phyloP scores from a whole-genome alignment of 108 stramenopile genomes.

The Epithemia pelagica region DNA sequence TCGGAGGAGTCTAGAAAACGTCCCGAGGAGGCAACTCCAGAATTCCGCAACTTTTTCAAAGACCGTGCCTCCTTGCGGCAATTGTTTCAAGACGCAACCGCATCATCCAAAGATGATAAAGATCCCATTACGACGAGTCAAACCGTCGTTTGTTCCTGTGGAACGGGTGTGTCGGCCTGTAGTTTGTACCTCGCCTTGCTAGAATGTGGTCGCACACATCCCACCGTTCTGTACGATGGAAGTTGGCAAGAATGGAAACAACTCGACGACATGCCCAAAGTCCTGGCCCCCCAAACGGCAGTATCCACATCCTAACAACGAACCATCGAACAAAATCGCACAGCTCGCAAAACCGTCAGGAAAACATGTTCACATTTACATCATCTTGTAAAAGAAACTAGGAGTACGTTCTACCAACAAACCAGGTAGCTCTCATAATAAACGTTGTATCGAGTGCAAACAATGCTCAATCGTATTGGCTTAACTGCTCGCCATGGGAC shows the following conservation, averaged over 20 bases:
- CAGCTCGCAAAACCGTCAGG: no score
- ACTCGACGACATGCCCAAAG: constrained; percentile 43
- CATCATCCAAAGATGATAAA: neutral
- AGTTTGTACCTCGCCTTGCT: constrained; percentile 50
- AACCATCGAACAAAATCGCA: no score
- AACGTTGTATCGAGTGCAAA: no score
- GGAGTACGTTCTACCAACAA: no score
- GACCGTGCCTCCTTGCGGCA: constrained; percentile 28
- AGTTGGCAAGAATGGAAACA: constrained; percentile 71
- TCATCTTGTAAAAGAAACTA: no score
- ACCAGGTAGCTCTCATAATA: no score
- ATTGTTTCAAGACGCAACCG: constrained; percentile 19
- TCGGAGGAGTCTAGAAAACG: neutral
- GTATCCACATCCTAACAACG: no score
- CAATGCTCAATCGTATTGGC: no score
- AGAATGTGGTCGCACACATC: constrained; percentile 44
- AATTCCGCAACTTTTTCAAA: constrained; percentile 20
- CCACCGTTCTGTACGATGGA: constrained; percentile 54
- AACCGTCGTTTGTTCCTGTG: constrained; percentile 50
- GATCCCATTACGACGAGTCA: constrained; percentile 14
- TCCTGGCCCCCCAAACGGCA: neutral
- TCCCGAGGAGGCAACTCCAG: neutral
- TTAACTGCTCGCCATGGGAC: no score
- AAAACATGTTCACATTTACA: no score
- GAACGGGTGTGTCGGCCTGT: constrained; percentile 67